phyloP scores from a whole-genome alignment of 441 rosid genomes.

The Erodium texanum region DNA sequence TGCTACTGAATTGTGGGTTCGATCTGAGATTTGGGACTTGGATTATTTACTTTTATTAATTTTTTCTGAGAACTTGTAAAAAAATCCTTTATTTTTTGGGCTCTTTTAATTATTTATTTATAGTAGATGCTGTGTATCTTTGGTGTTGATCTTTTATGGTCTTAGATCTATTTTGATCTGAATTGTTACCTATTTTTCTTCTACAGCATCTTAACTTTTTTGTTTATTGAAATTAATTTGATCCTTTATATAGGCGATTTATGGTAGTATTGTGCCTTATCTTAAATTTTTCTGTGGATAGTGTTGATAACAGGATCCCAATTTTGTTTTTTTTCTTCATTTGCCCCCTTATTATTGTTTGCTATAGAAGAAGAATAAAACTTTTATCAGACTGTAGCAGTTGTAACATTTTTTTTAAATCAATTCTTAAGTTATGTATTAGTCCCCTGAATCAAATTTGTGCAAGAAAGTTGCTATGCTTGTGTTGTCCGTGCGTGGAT shows the following conservation, averaged over 20 bases:
- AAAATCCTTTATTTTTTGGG: too few relatives aligned
- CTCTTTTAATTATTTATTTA: background rate
- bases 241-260: constrained; percentile 33
- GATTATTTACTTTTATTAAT: background rate
- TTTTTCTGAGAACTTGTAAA: too few relatives aligned
- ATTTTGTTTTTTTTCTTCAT: background rate
- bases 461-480: background rate
- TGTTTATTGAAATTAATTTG: constrained; percentile 8
- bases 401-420: background rate
- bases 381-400: background rate
- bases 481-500: background rate
- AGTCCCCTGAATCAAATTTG: background rate
- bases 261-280: constrained; percentile 30
- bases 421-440: background rate
- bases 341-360: background rate
- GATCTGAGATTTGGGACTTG: constrained; percentile 1
- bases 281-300: background rate
- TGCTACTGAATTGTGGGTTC: background rate
- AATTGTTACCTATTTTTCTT: constrained; percentile 11
- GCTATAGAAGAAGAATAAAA: background rate
- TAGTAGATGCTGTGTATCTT: background rate
- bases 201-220: constrained; percentile 9
- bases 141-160: constrained; percentile 7
- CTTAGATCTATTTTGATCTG: constrained; percentile 23
- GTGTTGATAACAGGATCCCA: background rate